phyloP scores from a whole-genome alignment of 2,329 filamentous ascomycete species.

The Phaeosphaeriaceae sp. region DNA sequence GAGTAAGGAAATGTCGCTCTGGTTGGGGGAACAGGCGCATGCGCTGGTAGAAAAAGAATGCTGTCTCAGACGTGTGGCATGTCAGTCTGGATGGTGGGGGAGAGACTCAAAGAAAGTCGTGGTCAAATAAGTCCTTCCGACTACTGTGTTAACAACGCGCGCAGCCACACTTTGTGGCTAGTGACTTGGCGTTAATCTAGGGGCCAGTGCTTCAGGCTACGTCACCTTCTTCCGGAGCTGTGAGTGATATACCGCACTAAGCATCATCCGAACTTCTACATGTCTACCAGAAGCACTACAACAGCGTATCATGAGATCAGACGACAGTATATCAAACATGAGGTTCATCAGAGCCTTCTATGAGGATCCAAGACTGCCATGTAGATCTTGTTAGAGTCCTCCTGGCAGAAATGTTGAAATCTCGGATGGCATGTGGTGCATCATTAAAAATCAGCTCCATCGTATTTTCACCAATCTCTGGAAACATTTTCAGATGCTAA shows the following conservation, averaged over 20 bases:
- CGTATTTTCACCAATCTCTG: not conserved
- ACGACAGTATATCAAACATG: too few species aligned
- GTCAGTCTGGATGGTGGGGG: slow-evolving; percentile 27
- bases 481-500: not conserved
- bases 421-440: too few species aligned
- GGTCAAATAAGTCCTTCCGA: slow-evolving; percentile 30
- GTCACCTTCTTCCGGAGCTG: too few species aligned
- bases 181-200: not conserved
- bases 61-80: slow-evolving; percentile 29
- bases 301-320: too few species aligned
- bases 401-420: too few species aligned
- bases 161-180: slow-evolving; percentile 28
- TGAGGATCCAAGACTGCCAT: too few species aligned
- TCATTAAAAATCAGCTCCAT: too few species aligned
- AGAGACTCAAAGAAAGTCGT: slow-evolving; percentile 39
- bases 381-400: too few species aligned
- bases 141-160: slow-evolving; percentile 37
- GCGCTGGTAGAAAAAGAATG: slow-evolving; percentile 13
- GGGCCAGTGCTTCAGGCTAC: slow-evolving; percentile 14
- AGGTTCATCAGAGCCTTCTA: too few species aligned
- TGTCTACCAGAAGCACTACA: too few species aligned
- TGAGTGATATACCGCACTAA: too few species aligned
- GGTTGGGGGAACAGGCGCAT: slow-evolving; percentile 25
- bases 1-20: slow-evolving; percentile 20
- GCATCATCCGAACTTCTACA: too few species aligned